Base-by-base conservation (phyloP, 352 stramenopile genomes). In the Phytophthora boehmeriae region DNA sequence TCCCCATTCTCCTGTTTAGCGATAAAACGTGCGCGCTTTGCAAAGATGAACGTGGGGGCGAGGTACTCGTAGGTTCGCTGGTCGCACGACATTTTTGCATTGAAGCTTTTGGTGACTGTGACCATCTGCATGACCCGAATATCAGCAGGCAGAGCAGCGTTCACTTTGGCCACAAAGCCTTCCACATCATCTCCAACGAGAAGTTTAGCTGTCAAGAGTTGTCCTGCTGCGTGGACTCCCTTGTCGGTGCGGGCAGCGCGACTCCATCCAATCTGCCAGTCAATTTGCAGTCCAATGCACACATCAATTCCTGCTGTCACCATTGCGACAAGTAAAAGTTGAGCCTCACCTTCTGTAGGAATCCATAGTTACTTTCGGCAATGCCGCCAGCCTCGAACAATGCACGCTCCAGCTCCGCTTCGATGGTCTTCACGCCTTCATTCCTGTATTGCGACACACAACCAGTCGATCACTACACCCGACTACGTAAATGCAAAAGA, bases 61-160 rank as follows among this genome's bases (percentile, higher is more conserved):
- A 97, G 63, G 61, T 97, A 97, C 71, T 97, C 90, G 59, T 97
- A 97, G 38, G 83, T 94, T 44, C 91, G 82, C 65, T 93, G 78
- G 52, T 96, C 88, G 63, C 91, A 97, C 28, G 77, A 77, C 61
- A 90, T 88, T 59, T 97, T 96, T 32, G 91, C 85, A 63, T 97
- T 97, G 55, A 97, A 97, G 57, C 90, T 94, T 58, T 97, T 97
- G 39, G 86, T 95, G 47, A 93, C 90, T 0, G 79, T 89, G 34
- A 92, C 76, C 69, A 93, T 91, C 41, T 93, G 70, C 62, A 94
- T 70, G 0, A 96, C 68, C 42, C 86, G 83, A 60, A 97, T 97
- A 58, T 96, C 84, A 20, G 72, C 57, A 0, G 90, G 90, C 28
- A 97, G 68, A 14, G 63, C 59, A 3, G 39, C 50, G 45, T 97